Percentiles rank a stretch among this genome's conserved stretches.
Evolutionary conservation across 2,329 filamentous ascomycete species (phyloP).

Genomic region (Ilyonectria destructans): DNA sequence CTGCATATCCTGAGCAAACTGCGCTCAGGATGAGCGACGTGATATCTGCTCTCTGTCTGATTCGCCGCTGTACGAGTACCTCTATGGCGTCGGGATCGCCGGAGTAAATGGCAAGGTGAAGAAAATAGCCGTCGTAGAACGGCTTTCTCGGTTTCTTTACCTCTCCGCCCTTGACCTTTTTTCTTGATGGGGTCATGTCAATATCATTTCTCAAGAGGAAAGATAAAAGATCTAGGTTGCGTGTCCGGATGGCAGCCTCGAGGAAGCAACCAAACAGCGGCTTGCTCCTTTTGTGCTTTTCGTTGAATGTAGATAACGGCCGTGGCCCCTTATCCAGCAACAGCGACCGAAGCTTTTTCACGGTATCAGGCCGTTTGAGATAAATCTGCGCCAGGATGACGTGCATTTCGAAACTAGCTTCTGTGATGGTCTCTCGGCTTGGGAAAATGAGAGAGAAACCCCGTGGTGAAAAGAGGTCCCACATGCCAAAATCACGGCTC

Average conservation of each 20-base stretch:
- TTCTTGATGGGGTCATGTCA: not conserved
- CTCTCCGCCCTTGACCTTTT: not conserved
- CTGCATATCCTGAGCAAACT: not conserved
- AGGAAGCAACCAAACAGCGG: not conserved
- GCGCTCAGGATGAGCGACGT: not conserved
- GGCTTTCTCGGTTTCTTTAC: not conserved
- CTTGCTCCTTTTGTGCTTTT: not conserved
- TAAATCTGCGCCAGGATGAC: not conserved
- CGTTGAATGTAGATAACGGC: not conserved
- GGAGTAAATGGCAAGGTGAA: not conserved
- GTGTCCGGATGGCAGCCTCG: not conserved
- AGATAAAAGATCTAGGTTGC: not conserved
- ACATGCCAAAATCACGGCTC: not conserved
- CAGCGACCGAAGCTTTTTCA: not conserved
- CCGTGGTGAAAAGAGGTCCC: not conserved
- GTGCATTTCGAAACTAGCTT: not conserved
- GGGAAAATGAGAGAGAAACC: not conserved
- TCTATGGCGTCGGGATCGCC: not conserved
- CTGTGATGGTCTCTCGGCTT: not conserved
- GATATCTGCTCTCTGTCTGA: not conserved
- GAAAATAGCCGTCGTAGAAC: constrained; percentile 2
- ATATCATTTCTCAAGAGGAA: not conserved
- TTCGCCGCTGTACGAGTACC: not conserved
- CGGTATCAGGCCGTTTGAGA: not conserved
- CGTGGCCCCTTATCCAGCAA: not conserved